A percentile compares a stretch with the other conserved stretches of the same genome.
These are phyloP conservation scores for Coemansia sp. DNA, from an alignment of 192 early-diverging fungal species.

Conservation along the genomic window DNA sequence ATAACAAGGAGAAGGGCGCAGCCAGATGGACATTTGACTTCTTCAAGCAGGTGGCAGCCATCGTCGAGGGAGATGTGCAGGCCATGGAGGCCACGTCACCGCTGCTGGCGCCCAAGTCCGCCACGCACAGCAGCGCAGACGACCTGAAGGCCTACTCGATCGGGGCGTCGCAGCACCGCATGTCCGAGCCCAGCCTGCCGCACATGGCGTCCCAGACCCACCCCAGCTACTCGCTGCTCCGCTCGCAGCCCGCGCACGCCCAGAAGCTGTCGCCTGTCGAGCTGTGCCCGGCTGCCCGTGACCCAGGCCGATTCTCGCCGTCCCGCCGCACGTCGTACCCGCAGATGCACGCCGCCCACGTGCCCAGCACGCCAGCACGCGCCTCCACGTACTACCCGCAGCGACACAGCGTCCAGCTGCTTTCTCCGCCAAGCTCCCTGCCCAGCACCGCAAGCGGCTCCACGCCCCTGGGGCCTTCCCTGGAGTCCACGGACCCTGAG, in stretches of 20 bases:
- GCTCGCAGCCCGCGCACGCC: background rate
- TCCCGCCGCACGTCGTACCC: conserved; percentile 38
- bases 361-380: background rate
- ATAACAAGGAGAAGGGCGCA: conserved; percentile 55
- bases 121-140: conserved; percentile 1
- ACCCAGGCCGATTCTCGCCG: conserved; percentile 15
- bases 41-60: conserved; percentile 49
- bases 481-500: conserved; percentile 22
- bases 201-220: background rate
- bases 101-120: conserved; percentile 10
- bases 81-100: conserved; percentile 36
- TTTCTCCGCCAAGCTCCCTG: background rate
- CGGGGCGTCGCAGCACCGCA: conserved; percentile 31
- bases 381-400: conserved; percentile 2
- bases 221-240: background rate
- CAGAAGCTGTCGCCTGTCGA: conserved; percentile 13
- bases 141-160: conserved; percentile 35
- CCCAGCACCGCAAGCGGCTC: background rate
- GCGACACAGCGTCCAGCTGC: conserved; percentile 13
- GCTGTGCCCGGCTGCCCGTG: conserved; percentile 1
- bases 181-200: conserved; percentile 41
- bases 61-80: conserved; percentile 45
- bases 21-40: conserved; percentile 56
- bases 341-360: conserved; percentile 18
- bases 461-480: no score